Conservation (phyloP, 2,329 filamentous ascomycete species). For the Calcarisporium arbuscula region DNA sequence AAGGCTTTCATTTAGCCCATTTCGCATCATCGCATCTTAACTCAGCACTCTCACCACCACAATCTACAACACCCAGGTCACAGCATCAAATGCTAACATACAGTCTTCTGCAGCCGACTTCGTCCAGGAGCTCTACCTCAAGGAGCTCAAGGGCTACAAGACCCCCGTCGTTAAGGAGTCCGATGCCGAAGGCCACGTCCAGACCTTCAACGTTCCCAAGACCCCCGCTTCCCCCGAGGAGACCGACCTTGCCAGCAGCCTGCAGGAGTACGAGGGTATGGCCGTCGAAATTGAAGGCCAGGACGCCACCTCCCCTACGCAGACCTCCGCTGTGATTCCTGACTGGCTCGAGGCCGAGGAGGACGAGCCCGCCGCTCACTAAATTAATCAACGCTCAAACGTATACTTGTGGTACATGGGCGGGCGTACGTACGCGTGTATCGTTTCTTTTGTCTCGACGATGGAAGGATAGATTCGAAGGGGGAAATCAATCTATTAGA, state of each 20-base stretch:
- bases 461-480: background rate
- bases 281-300: conserved; percentile 91
- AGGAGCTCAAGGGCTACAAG: conserved; percentile 96
- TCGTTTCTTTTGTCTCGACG: no score
- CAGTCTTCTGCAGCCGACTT: conserved; percentile 65
- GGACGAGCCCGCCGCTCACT: conserved; percentile 46
- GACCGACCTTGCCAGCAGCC: conserved; percentile 80
- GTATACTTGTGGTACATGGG: no score
- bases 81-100: conserved; percentile 24
- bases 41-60: no score
- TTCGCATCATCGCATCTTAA: no score
- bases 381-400: no score
- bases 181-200: conserved; percentile 85
- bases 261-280: conserved; percentile 93
- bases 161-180: conserved; percentile 71
- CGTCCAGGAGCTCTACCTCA: conserved; percentile 95
- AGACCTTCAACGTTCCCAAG: conserved; percentile 76
- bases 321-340: conserved; percentile 49
- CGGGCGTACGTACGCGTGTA: no score
- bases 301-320: conserved; percentile 54
- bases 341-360: conserved; percentile 83
- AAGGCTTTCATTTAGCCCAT: no score
- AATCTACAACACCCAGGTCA: no score
- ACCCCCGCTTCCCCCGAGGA: conserved; percentile 87
- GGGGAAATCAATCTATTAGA: no score